Evolutionary conservation across 1,284 basidiomycete genomes (phyloP), one percentile per base, ranked within the genome.

Genomic region (Neonothopanus nambi): DNA sequence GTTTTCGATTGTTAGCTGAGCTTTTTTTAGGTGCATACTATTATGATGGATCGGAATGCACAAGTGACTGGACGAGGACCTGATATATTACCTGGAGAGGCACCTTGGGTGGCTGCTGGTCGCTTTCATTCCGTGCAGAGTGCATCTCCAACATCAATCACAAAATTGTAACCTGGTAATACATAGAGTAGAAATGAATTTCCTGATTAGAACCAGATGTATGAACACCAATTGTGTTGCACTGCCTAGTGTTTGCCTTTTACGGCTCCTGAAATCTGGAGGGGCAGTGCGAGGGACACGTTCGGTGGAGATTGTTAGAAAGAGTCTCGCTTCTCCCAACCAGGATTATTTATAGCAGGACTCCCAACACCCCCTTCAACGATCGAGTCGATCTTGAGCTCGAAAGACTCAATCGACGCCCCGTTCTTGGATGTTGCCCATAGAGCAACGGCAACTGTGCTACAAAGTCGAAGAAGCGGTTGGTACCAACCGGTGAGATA

Each of bases 21-120:
- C 7, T 41, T 33, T 23, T 45, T 24, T 56, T 57, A 80, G 79
- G 63, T 82, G 37, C 85, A 86, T 61, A 74, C 77, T 46, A 78
- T 87, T 56, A 81, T 87, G 80, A 80, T 86, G 80, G 83, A 85
- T 42, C 73, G 84, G 52, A 84, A 84, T 66, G 76, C 78, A 7
- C 79, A 80, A 58, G 68, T 78, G 42, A 79, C 75, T 20, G 77
- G 77, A 28, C 41, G 48, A 30, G 54, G 43, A 20, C 54, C 43
- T 21, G 49, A 45, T 12, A 43, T 51, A 3, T 26, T 43, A 20
- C 49, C 13, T 36, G 40, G 30, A n/a, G 49, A 51, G 23, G 24
- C 26, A 20, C 39, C 21, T 33, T 51, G 49, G 49, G 21, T 33
- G 9, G 38, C 38, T 33, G 15, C 24, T 5, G 48, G 43, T 13